Percentiles rank a stretch among this genome's conserved stretches.
phyloP scores from a whole-genome alignment of 169 alveolate genomes.

The Ichthyophthirius multifiliis region DNA sequence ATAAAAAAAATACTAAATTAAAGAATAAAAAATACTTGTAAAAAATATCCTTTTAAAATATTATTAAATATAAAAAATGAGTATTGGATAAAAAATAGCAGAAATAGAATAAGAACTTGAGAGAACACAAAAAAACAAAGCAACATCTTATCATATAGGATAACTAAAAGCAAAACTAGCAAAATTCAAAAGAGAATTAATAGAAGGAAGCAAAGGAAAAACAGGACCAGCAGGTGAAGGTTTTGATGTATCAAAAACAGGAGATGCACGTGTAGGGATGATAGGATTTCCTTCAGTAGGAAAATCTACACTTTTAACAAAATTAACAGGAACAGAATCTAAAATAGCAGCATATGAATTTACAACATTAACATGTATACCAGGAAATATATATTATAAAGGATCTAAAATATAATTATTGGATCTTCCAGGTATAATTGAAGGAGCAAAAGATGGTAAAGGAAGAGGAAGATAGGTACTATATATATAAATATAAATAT shows the following conservation, averaged over 20 bases:
- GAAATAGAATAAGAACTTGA: conserved; percentile 99
- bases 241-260: conserved; percentile 94
- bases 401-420: conserved; percentile 96
- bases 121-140: conserved; percentile 98
- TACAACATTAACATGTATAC: conserved; percentile 99
- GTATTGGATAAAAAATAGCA: conserved; percentile 90
- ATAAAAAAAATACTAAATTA: no score
- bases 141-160: conserved; percentile 97
- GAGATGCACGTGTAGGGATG: conserved; percentile 99
- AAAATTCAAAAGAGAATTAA: conserved; percentile 93
- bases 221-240: conserved; percentile 88
- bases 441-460: conserved; percentile 98
- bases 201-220: conserved; percentile 69
- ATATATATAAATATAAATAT: not conserved
- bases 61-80: conserved; percentile 54
- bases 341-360: conserved; percentile 99
- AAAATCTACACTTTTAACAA: conserved; percentile 94
- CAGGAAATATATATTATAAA: conserved; percentile 93
- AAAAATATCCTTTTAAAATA: no score
- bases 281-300: conserved; percentile 99
- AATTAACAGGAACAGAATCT: conserved; percentile 95
- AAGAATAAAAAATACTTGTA: no score
- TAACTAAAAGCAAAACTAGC: conserved; percentile 96
- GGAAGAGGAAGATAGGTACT: conserved; percentile 94
- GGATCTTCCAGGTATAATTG: conserved; percentile 96